phyloP scores from a whole-genome alignment of 208 protist genomes.

The Histomonas meleagridis region DNA sequence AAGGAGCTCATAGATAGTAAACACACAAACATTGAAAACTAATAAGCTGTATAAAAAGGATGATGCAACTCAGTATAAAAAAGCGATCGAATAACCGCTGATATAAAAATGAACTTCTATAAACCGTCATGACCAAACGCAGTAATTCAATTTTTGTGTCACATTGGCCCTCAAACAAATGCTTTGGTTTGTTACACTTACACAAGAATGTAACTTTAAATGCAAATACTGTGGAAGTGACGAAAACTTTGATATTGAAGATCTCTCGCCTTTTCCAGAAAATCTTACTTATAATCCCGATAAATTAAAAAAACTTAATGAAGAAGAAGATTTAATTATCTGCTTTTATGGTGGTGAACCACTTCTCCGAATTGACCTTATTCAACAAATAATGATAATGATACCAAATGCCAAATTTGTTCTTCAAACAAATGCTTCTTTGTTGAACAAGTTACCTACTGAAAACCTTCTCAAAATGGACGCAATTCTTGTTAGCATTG shows the following conservation, averaged over 20 bases:
- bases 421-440: background rate
- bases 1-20: no score
- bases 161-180: background rate
- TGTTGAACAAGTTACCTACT: background rate
- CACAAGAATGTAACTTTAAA: background rate
- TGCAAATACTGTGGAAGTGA: background rate
- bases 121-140: no score
- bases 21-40: no score
- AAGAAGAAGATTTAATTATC: background rate
- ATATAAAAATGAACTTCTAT: no score
- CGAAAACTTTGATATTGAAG: background rate
- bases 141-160: no score
- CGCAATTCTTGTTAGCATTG: background rate
- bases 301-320: background rate
- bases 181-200: background rate
- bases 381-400: background rate
- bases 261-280: background rate
- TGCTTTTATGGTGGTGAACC: conserved; percentile 8
- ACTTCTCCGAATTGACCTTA: background rate
- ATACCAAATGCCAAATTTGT: background rate
- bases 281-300: background rate
- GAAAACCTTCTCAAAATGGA: background rate
- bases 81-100: no score
- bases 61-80: no score
- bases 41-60: no score